Evolutionary conservation across 2,329 filamentous ascomycete genomes (phyloP), one percentile per base, ranked within the genome.

Genomic region (Tolypocladium amazonense): DNA sequence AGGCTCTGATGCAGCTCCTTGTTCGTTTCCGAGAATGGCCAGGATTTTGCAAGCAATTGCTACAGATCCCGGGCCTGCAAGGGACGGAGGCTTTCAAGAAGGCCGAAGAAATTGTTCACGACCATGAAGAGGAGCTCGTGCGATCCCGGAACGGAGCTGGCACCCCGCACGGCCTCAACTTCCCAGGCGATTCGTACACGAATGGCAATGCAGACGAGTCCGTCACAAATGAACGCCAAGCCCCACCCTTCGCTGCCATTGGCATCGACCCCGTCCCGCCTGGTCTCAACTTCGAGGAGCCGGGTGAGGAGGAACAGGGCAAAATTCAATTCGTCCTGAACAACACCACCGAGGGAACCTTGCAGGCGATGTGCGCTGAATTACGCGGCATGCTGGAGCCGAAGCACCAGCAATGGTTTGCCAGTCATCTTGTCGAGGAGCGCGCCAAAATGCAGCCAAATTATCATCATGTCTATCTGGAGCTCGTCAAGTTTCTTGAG

Each of bases 401-500:
- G 58, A 86, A 87, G 65, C 88, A 97, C 71, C 89, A 95, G 68
- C 91, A 95, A 70, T 99, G 94, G 94, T 99, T 99, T 70, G 94
- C 95, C 8, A 87, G 87, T 56, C 96, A 97, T 69, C 80, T 99
- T 12, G 94, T 99, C 3, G 93, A 97, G 69, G 90, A 97, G 71
- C 90, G 95, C 54, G 95, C 93, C 38, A 97, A 97, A 75, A 88
- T 96, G 79, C 93, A 99, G 71, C 92, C 93, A 7, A 99, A 99
- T 72, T 97, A 95, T 69, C 94, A 99, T 67, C 83, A 89, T 61
- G 84, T 99, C 27, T 99, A 99, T 71, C 82, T 97, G 56, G 90
- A 96, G 67, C 83, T 99, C 57, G 83, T 99, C 62, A 88, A 88
- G 59, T 83, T 92, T 39, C 90, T 97, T 66, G 84, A 90, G 65